Conservation (phyloP, 139 green algal species). For the Auxenochlorella pyrenoidosa region DNA sequence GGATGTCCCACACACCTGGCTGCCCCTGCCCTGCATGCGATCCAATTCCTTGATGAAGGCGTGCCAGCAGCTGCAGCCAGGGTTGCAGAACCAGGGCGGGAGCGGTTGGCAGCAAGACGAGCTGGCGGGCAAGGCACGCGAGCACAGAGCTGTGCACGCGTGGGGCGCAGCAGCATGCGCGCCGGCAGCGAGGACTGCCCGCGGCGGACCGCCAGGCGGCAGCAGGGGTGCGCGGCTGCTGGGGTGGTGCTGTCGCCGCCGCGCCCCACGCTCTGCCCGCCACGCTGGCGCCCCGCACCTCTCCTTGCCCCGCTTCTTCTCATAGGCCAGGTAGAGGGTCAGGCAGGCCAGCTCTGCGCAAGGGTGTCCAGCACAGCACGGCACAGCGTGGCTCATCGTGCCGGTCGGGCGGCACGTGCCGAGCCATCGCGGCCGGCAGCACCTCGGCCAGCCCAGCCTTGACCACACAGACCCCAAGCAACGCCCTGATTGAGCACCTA, state of each 20-base stretch:
- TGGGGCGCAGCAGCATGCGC: neutral
- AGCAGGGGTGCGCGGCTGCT: neutral
- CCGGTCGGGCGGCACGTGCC: too few relatives aligned
- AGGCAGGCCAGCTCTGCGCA: slow-evolving; percentile 85
- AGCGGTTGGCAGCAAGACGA: neutral
- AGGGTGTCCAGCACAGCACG: too few relatives aligned
- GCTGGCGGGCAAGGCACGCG: too few relatives aligned
- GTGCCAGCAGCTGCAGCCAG: slow-evolving; percentile 68
- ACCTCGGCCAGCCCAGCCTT: too few relatives aligned
- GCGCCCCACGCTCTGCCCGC: too few relatives aligned
- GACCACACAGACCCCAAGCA: too few relatives aligned
- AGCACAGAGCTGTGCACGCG: neutral
- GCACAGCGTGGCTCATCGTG: too few relatives aligned
- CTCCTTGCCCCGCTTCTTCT: slow-evolving; percentile 90
- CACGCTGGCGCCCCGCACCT: neutral
- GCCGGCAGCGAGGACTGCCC: neutral
- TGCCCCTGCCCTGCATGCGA: slow-evolving; percentile 70
- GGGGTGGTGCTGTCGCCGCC: too few relatives aligned
- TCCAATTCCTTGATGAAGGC: slow-evolving; percentile 94
- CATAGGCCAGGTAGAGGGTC: slow-evolving; percentile 94
- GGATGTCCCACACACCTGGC: slow-evolving; percentile 33
- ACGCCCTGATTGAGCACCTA: too few relatives aligned
- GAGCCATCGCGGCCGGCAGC: too few relatives aligned
- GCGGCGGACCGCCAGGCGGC: neutral
- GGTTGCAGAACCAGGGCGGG: neutral